Evolutionary conservation across 2,329 filamentous ascomycete species (phyloP), one percentile per base, ranked within the genome.

Genomic region (Fusarium nelsonii): DNA sequence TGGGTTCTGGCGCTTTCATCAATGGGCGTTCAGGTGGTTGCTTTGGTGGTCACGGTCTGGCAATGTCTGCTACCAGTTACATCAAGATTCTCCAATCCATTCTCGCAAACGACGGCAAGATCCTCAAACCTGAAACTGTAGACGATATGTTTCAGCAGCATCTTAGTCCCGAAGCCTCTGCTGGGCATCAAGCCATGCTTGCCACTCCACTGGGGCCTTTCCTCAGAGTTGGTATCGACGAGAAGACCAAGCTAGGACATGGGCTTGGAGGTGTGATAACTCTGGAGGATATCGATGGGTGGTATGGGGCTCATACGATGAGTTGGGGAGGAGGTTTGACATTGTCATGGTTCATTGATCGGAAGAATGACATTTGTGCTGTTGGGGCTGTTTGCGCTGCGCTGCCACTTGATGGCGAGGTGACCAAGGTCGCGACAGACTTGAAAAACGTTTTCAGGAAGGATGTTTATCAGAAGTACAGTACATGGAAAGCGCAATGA

Each of bases 331-430:
- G 84, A 4, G 82, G 82, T 0, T 37, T 81, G 65, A 84, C 82
- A 1, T 68, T 84, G 23, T 50, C 78, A 4, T 86, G 83, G 84
- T 85, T 85, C 20, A 77, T 85, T 54, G 83, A 85, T 68, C 81
- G 82, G 2, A 80, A 81, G 75, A 84, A 82, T 63, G 78, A 79
- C 15, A 62, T 85, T 6, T 84, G 81, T 49, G 82, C 80, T 15
- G 54, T 84, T 3, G 78, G 76, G 2, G 82, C 82, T 18, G 28
- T 82, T 2, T 81, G 83, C 58, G 73, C 80, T 8, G 40, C 69
- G 15, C n/a, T 83, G 26, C 81, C 82, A 2, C 23, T 81, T 3
- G 69, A 74, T 11, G 54, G 10, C 1, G 54, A 53, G 0, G 23
- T 62, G 11, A 50, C 3, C 0, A 40, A 54, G 7, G 34, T 58